Base-by-base conservation (phyloP, 768 basidiomycete genomes). In the Lactarius akahatsu region DNA sequence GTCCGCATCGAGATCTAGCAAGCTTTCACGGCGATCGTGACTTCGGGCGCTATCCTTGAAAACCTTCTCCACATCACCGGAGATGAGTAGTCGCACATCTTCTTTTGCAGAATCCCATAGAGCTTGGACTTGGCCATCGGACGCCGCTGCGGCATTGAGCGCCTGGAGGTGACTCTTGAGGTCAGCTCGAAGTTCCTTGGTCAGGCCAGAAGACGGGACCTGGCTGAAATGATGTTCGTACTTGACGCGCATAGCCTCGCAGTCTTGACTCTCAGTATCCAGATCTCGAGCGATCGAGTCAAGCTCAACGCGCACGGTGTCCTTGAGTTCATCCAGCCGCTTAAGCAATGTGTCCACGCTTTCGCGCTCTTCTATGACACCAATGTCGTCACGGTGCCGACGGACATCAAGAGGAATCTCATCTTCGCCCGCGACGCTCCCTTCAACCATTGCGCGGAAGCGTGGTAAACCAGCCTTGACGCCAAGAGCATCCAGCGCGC, bases 221-320 rank as follows among this genome's bases (percentile, higher is more conserved):
- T 97, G 96, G 9, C 89, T 87, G 89, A 93, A 98, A 34, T 85
- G 75, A 70, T 94, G 89, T 36, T 89, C 89, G 75, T 93, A 96
- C 76, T 90, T 90, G 72, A 94, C 89, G 63, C 95, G 81, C 87
- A 89, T 86, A 58, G 83, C 80, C 77, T 99, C 96, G 77, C 95
- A 98, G 57, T 95, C 94, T 69, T 87, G 80, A 40, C 86, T 87
- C 77, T 98, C 97, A 45, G 78, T 77, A 18, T 97, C 96, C 47
- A 99, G 78, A 57, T 94, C 87, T 4, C 81, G 78, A 3, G 82
- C 80, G 47, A 89, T 76, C 26, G 77, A 74, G 10, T 92, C 86
- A 52, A 99, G 80, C 50, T 89, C 88, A 11, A 76, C 72, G 63
- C 78, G 79, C 16, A 90, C 89, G 16, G 73, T 76, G 18, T 78